Evolutionary conservation across 148 eudicot species (phyloP).

Genomic region (Linanthus parryae): DNA sequence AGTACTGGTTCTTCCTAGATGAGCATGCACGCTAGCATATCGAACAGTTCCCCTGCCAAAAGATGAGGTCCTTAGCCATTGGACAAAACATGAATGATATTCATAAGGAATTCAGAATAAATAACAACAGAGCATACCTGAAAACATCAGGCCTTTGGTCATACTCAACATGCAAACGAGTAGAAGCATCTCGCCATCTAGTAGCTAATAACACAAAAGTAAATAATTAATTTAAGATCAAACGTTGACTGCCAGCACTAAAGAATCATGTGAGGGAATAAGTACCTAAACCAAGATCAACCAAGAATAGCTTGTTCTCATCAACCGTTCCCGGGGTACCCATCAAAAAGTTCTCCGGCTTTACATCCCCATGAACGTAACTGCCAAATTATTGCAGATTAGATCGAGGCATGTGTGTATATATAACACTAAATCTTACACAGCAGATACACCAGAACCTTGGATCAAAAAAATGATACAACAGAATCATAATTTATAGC

Average conservation of each 20-base stretch:
- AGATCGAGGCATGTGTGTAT: no score
- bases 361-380: constrained; percentile 35
- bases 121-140: no score
- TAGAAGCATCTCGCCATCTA: constrained; percentile 10
- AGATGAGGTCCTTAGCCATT: not conserved
- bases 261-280: not conserved
- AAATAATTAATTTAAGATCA: no score
- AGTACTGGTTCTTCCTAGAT: constrained; percentile 14
- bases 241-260: not conserved
- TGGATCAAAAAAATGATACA: no score
- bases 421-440: no score
- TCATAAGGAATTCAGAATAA: no score
- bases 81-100: no score
- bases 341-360: constrained; percentile 35
- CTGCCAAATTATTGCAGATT: constrained; percentile 9
- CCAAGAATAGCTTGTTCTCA: constrained; percentile 30
- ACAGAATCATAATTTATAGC: no score
- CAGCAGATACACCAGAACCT: no score
- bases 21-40: constrained; percentile 19
- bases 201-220: constrained; percentile 6
- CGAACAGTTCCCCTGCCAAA: constrained; percentile 13
- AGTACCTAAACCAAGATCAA: constrained; percentile 38
- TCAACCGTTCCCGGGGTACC: constrained; percentile 35
- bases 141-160: constrained; percentile 17
- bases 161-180: constrained; percentile 15